Evolutionary conservation across 2,329 filamentous ascomycete genomes (phyloP), one percentile per base, ranked within the genome.

Genomic region (Paracoccidioides brasiliensis): DNA sequence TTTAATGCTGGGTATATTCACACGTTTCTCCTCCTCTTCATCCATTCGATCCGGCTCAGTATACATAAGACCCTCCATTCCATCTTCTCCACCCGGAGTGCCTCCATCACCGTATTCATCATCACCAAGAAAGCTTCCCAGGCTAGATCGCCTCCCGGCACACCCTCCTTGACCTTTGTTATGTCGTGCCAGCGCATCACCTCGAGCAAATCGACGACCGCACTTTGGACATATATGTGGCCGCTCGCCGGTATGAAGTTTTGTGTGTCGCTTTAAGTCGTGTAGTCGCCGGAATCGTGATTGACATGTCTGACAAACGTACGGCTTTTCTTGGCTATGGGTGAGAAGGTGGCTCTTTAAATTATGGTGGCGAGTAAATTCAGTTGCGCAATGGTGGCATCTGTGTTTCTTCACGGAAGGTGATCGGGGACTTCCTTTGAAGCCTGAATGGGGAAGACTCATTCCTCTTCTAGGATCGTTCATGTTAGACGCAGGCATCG

Each of bases 301-400:
- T 63, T 91, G 82, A 69, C 93, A 98, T n/a, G 88, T 89, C 59
- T 88, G 84, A 68, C 93, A 98, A 33, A 93, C 82, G 67, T 93
- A 98, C 0, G 93, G 93, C 72, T 98, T 98, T 71, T 98, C 93
- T 76, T 98, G 91, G 65, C 90, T 96, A 71, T 97, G 93, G 0
- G 93, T 97, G 67, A 98, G 81, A 56, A 98, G 80, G 73, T 98
- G 93, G 63, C 90, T 96, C 74, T 97, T 98, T 33, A 97, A 80
- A 66, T 98, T 97, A 69, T 97, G 93, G 68, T 97, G 93, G 46
- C 93, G 83, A 33, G 93, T 98, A 64, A 98, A 98, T 66, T 95
- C 93, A 4, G 93, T 96, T 42, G 89, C 83, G 76, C 93, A 98
- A 70, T 95, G 95, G 0, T 89, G 91, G 67, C 93, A 98, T 70